Evolutionary conservation across 192 early-diverging fungal species (phyloP).

Genomic region (Allomyces macrogynus): DNA sequence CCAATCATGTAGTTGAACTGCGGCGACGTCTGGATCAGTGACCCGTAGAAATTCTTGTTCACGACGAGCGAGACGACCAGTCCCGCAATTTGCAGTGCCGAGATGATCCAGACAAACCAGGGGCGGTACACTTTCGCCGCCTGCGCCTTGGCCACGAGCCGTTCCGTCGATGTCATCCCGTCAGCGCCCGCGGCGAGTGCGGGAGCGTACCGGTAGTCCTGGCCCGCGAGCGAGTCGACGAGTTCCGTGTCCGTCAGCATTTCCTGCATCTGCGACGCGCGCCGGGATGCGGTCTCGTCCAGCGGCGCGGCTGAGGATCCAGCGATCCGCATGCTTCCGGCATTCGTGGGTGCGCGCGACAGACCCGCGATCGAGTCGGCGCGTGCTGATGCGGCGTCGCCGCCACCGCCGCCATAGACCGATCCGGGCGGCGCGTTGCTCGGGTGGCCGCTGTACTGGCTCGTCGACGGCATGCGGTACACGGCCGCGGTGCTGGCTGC

Average conservation of each 20-base stretch:
- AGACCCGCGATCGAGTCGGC: background rate
- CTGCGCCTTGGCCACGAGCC: background rate
- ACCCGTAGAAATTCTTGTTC: conserved; percentile 36
- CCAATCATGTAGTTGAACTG: conserved; percentile 66
- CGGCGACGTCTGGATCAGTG: conserved; percentile 36
- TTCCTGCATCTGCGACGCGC: too few relatives aligned
- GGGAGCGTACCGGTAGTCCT: background rate
- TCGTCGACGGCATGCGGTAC: too few relatives aligned
- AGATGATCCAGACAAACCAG: conserved; percentile 22
- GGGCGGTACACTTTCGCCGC: conserved; percentile 5
- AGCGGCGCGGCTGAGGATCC: background rate
- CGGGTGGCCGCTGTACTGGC: too few relatives aligned
- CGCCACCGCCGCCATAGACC: too few relatives aligned
- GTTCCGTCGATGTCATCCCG: background rate
- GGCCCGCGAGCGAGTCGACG: background rate
- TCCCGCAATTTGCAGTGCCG: conserved; percentile 17
- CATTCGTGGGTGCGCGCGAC: too few relatives aligned
- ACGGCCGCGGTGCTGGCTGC: too few relatives aligned
- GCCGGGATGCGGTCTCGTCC: background rate
- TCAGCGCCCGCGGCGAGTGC: background rate
- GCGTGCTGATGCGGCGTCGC: background rate
- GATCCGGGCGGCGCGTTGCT: too few relatives aligned
- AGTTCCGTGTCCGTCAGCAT: background rate
- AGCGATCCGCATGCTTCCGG: too few relatives aligned
- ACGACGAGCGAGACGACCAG: conserved; percentile 28